These are phyloP conservation scores for Russula olivacea DNA, from an alignment of 768 basidiomycete species.

Conservation along the genomic window DNA sequence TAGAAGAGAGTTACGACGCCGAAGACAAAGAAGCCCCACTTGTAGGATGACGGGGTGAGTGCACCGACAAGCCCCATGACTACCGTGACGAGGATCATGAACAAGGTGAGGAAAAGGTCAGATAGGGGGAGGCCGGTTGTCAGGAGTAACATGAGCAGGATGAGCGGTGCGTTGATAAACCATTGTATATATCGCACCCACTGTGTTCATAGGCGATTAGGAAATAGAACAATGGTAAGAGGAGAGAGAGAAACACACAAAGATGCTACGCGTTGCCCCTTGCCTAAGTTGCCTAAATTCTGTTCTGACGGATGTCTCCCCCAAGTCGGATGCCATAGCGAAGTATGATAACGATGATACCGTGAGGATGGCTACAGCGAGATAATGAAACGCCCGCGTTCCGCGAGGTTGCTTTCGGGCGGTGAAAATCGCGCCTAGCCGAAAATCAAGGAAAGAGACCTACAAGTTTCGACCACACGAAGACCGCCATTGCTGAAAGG, in stretches of 20 bases:
- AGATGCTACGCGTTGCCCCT: conserved; percentile 35
- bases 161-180: conserved; percentile 50
- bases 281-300: conserved; percentile 35
- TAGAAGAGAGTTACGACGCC: conserved; percentile 44
- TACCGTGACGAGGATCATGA: conserved; percentile 46
- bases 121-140: conserved; percentile 44
- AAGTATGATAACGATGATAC: conserved; percentile 47
- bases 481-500: conserved; percentile 35
- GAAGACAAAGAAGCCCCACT: conserved; percentile 48
- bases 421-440: background rate
- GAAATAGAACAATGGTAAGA: too few relatives aligned
- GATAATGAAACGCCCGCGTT: conserved; percentile 46
- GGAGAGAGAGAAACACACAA: conserved; percentile 33
- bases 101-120: conserved; percentile 42
- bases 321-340: conserved; percentile 53
- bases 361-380: conserved; percentile 42
- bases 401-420: conserved; percentile 34
- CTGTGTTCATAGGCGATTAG: conserved; percentile 25
- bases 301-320: conserved; percentile 39
- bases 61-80: conserved; percentile 45
- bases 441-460: conserved; percentile 13
- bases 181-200: conserved; percentile 52
- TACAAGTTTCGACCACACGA: conserved; percentile 38
- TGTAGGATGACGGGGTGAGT: conserved; percentile 46
- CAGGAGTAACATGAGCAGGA: conserved; percentile 43